Evolutionary conservation across 768 basidiomycete species (phyloP).

Genomic region (Rickenella mellea): DNA sequence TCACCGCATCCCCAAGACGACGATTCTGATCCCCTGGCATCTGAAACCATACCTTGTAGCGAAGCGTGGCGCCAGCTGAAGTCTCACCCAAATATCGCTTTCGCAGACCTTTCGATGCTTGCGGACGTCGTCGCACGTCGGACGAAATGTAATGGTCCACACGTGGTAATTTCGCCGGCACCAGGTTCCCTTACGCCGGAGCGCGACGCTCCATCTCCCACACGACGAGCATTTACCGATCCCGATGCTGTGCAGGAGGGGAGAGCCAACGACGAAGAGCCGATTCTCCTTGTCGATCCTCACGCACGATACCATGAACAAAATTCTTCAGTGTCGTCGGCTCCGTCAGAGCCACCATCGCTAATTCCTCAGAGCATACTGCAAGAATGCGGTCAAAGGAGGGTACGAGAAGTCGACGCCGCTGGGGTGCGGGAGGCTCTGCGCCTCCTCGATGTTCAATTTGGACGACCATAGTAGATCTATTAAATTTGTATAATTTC

Average conservation of each 20-base stretch:
- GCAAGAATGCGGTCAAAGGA: slow-evolving; percentile 50
- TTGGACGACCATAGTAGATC: slow-evolving; percentile 13
- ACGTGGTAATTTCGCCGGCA: slow-evolving; percentile 48
- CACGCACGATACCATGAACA: slow-evolving; percentile 42
- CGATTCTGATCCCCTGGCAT: slow-evolving; percentile 11
- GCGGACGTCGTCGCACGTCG: slow-evolving; percentile 85
- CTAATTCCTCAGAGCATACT: slow-evolving; percentile 55
- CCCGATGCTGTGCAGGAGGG: slow-evolving; percentile 2
- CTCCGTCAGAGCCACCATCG: slow-evolving; percentile 33
- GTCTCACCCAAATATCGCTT: slow-evolving; percentile 80
- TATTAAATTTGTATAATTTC: too few relatives aligned
- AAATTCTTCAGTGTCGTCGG: neutral
- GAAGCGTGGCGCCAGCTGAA: slow-evolving; percentile 81
- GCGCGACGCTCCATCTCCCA: slow-evolving; percentile 26
- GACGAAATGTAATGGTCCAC: slow-evolving; percentile 67
- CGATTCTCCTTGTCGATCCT: slow-evolving; percentile 43
- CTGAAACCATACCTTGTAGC: slow-evolving; percentile 65
- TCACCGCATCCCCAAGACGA: slow-evolving; percentile 17
- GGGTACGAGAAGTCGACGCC: slow-evolving; percentile 55
- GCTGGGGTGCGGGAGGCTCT: slow-evolving; percentile 71
- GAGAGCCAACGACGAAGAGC: slow-evolving; percentile 17
- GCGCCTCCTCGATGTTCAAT: slow-evolving; percentile 52
- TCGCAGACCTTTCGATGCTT: slow-evolving; percentile 73
- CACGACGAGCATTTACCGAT: slow-evolving; percentile 2
- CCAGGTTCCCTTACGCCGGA: slow-evolving; percentile 41